Base-by-base conservation (phyloP, 2,329 filamentous ascomycete species). In the Arthroderma sp. region DNA sequence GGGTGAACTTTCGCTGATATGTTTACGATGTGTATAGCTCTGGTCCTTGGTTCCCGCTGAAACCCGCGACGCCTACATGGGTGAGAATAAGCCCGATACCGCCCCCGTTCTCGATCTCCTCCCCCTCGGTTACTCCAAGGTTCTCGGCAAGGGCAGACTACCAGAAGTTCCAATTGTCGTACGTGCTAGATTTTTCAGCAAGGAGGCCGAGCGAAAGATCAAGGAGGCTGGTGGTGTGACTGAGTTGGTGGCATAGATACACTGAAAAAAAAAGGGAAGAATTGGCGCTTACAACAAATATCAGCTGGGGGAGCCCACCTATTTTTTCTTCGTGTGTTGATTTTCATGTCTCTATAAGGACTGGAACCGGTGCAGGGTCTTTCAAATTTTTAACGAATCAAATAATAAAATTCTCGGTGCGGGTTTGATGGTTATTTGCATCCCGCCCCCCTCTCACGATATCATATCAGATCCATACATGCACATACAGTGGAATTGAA, bases 131-230 rank as follows among this genome's bases (percentile, higher is more conserved):
- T 98, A 96, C 82, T 85, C 87, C 66, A 98, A 98, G 78, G 81
- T 98, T 58, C 84, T 98, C 67, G 93, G 91, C 69, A 98, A 98
- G 82, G 91, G 91, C 71, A 82, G 89, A 66, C 76, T 96, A 63
- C 89, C 91, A 64, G 76, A 89, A 65, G 79, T 96, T 63, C 91
- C 91, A 58, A 71, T 98, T 62, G 86, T 98, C 63, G 88, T 98
- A 58, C 86, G 86, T 66, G 89, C 91, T 59, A 78, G 91, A 68
- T 96, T 87, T 77, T 85, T 98, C 72, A 87, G 82, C 78, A 83
- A 84, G 68, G 82, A 94, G 69, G 91, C 91, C 58, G 91, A 98
- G 83, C 78, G 86, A 75, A 98, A 98, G 84, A 95, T 98, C 73
- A 94, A 85, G 69, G 86, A 91, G 71, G 89, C 88, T 63, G 91